phyloP scores from a whole-genome alignment of 176 grass and related monocot genomes.

The Leersia perrieri region DNA sequence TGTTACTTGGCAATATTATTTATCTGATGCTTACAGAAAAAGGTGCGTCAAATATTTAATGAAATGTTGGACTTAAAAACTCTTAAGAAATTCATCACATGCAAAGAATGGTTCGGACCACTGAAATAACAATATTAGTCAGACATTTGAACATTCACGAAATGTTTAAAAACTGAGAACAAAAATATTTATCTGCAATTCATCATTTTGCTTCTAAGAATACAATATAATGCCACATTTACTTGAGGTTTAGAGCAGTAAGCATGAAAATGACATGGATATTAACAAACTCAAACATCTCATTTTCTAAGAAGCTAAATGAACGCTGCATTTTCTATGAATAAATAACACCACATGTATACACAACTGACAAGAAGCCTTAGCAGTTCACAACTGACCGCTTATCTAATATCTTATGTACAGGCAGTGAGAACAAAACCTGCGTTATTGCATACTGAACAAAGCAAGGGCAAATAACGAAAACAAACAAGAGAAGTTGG shows the following conservation, averaged over 20 bases:
- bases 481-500: constrained; percentile 1
- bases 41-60: background rate
- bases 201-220: background rate
- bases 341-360: background rate
- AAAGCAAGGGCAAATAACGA: background rate
- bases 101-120: background rate
- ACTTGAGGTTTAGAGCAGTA: constrained; percentile 2
- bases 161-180: background rate
- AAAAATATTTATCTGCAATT: background rate
- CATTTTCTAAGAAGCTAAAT: background rate
- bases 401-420: background rate
- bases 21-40: background rate
- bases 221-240: background rate
- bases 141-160: background rate
- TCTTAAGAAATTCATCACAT: background rate
- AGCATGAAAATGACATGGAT: background rate
- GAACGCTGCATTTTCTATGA: background rate
- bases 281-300: background rate
- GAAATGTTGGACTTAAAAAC: background rate
- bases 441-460: background rate
- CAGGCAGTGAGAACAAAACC: background rate
- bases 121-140: background rate
- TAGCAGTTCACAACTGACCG: background rate
- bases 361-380: background rate
- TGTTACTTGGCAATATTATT: background rate